Percentiles rank a stretch among this genome's conserved stretches.
These are phyloP conservation scores for Roridomyces roridus DNA, from an alignment of 768 basidiomycete species.

Conservation along the genomic window DNA sequence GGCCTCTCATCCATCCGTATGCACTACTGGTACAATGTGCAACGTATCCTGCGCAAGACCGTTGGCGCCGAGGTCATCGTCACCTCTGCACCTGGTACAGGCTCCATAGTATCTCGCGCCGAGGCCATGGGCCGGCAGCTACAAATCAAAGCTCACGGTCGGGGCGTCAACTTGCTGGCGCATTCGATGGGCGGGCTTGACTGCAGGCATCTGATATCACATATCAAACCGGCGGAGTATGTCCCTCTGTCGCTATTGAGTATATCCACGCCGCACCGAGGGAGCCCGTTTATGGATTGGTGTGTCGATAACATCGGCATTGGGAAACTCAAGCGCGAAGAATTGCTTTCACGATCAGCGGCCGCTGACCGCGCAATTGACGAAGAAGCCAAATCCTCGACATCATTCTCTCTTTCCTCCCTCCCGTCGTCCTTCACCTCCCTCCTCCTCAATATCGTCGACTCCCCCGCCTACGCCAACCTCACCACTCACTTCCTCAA, in stretches of 20 bases:
- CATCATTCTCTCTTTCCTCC: constrained; percentile 56
- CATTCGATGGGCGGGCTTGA: constrained; percentile 99
- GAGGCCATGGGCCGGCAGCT: constrained; percentile 77
- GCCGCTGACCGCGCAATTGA: no score
- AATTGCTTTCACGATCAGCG: constrained; percentile 33
- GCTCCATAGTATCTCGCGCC: constrained; percentile 85
- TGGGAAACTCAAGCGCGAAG: constrained; percentile 63
- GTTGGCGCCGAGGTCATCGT: constrained; percentile 96
- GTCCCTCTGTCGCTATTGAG: constrained; percentile 87
- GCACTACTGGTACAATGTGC: constrained; percentile 94
- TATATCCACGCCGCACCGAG: constrained; percentile 92
- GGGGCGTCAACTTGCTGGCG: constrained; percentile 90
- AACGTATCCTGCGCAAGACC: constrained; percentile 77
- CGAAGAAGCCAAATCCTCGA: no score
- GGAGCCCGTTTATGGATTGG: constrained; percentile 99
- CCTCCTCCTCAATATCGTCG: constrained; percentile 85
- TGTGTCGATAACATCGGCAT: constrained; percentile 93
- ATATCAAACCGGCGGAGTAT: constrained; percentile 83
- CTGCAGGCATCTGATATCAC: constrained; percentile 90
- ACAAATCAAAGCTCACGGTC: constrained; percentile 66
- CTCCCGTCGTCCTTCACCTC: constrained; percentile 87
- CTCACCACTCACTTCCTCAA: constrained; percentile 86
- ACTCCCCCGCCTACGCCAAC: constrained; percentile 96
- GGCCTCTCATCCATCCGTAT: constrained; percentile 87
- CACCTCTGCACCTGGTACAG: constrained; percentile 92